Base-by-base conservation (phyloP, 2,329 filamentous ascomycete genomes). In the Drechslerella stenobrocha region DNA sequence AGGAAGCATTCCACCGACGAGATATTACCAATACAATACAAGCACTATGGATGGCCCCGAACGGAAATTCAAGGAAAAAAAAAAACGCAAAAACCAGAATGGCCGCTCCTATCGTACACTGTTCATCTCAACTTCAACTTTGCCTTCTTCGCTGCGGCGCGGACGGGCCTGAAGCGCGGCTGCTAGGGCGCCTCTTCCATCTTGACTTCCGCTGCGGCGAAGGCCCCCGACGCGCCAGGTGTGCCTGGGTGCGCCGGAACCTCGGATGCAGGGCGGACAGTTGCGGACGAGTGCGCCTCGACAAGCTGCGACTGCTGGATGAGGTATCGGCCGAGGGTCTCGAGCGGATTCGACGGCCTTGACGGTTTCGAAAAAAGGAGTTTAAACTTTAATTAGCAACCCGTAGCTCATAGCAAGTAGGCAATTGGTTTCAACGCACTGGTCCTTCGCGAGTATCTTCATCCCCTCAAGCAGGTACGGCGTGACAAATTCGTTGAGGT, bases 401-500 rank as follows among this genome's bases (percentile, higher is more conserved):
- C 13, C 6, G 11, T 20, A 52, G 18, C 3, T 7, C 18, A 11
- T 4, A 28, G 47, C 13, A 15, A 32, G n/a, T 11, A 20, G 3
- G 42, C 18, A 26, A 46, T 18, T 7, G 18, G 26, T 18, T 13
- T 47, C 22, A 44, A 60, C 63, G 24, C 46, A 69, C 59, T 74
- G 73, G 32, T 73, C 72, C 42, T 70, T 67, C 13, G 70, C 73
- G n/a, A 74, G 50, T 57, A 72, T 71, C 52, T 73, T 74, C 73
- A 74, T 74, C 20, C 73, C 73, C 28, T 74, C 73, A 15, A 74
- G 30, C 28, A 74, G 34, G 32, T 70, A 70, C 6, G 73, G 73
- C n/a, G 72, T 73, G 6, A 74, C 64, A 42, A 72, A 73, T 32
- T 74, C 71, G 20, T 73, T 74, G n/a, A 74, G 50, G 44, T 73